phyloP scores from a whole-genome alignment of 2,329 filamentous ascomycete genomes.

The Pseudopyricularia javanii region DNA sequence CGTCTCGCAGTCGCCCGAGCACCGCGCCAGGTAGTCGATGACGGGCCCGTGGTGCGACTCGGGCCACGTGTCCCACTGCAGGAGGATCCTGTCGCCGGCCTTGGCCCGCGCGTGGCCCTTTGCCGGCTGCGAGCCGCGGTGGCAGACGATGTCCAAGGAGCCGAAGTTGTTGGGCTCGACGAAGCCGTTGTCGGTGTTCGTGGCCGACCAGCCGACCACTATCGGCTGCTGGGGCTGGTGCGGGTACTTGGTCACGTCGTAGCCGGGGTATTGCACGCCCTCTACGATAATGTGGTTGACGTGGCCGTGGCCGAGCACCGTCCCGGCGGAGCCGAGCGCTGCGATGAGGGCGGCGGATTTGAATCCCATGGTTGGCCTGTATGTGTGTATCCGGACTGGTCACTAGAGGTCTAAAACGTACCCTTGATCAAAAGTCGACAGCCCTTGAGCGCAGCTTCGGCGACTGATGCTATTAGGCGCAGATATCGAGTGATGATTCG shows the following conservation, averaged over 20 bases:
- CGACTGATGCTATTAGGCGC: background rate
- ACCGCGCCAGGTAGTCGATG: constrained; percentile 46
- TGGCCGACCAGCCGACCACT: constrained; percentile 26
- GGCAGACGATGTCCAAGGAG: constrained; percentile 31
- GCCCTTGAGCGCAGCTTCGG: background rate
- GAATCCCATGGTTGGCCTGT: background rate
- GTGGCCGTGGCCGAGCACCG: constrained; percentile 23
- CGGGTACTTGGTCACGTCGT: constrained; percentile 23
- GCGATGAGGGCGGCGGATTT: background rate
- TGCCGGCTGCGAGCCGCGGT: constrained; percentile 25
- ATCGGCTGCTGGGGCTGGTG: constrained; percentile 23
- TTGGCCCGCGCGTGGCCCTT: constrained; percentile 22
- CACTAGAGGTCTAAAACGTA: background rate
- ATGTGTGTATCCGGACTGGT: background rate
- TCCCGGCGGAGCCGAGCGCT: constrained; percentile 37
- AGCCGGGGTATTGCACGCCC: constrained; percentile 33
- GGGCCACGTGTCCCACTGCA: constrained; percentile 30
- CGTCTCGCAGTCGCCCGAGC: constrained; percentile 7
- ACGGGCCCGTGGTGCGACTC: constrained; percentile 38
- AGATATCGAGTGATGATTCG: background rate
- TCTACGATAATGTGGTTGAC: constrained; percentile 47
- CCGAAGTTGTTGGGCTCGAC: constrained; percentile 28
- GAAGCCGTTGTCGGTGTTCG: constrained; percentile 36
- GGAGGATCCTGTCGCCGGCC: constrained; percentile 25
- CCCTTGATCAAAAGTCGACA: background rate